Base-by-base conservation (phyloP, 768 basidiomycete genomes). In the Suillus placidus region DNA sequence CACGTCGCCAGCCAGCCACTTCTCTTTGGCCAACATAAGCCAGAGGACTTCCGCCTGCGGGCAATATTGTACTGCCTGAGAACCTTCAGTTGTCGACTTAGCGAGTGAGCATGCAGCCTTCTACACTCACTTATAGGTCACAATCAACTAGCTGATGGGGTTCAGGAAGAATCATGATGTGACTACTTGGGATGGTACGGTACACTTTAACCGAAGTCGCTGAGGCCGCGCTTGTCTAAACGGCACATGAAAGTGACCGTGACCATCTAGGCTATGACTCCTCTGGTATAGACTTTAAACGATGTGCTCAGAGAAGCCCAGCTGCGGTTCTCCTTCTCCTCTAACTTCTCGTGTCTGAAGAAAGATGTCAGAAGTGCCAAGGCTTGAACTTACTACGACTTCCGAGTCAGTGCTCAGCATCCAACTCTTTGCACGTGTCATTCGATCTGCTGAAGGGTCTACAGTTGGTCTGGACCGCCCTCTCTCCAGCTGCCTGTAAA, bases 1-100 rank as follows among this genome's bases (percentile, higher is more conserved):
- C n/a, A n/a, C n/a, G n/a, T n/a, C n/a, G n/a, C 93, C 93, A 12
- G 83, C 81, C 16, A 94, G 74, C 97, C 97, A 99, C 75, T 94
- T 93, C 80, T 99, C 97, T 78, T 99, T 99, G 4, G 96, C 97
- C 60, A 90, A 87, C 95, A 98, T 99, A 42, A 99, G 84, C 97
- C 97, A 98, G 6, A 99, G 81, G 0, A 95, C 92, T 76, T 99
- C 97, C 1, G 95, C 95, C 69, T 95, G 93, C 0, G 96, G 97
- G 71, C 95, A 97, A 73, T 94, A 89, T 62, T 91, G 84, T 30
- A 96, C 94, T 0, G 97, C 95, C 38, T 90, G 86, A 52, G 82
- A 82, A 42, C 1, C 40, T 42, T 16, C 38, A 18, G 43, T 20
- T 47, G 45, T 47, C n/a, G 5, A 45, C 45, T 47, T 47, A 47